Evolutionary conservation across 2,329 filamentous ascomycete species (phyloP), one percentile per base, ranked within the genome.

Genomic region (Cercospora zeina): DNA sequence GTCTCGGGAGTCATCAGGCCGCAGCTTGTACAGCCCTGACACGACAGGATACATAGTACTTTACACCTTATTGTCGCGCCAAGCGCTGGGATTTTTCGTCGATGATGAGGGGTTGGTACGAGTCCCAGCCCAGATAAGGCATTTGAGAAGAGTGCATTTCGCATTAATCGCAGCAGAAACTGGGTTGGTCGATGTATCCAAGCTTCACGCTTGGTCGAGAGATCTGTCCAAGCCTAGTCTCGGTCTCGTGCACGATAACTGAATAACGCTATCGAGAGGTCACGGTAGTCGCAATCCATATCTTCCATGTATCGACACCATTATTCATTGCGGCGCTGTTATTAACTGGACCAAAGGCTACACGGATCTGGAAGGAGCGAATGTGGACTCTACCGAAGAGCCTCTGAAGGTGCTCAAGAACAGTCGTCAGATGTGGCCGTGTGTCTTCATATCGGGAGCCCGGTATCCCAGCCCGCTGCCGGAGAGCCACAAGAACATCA

Each of bases 311-410:
- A 50, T 58, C 19, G 42, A 51, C 21, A 59, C 45, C 11, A 59
- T 59, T 45, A 59, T 59, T 27, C 57, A 59, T 49, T 59, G 57
- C 19, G 57, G 57, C 13, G 57, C 57, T 37, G 57, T 59, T n/a
- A 47, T 59, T 10, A 36, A 59, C 21, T 59, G 57, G 57, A 51
- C 47, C 19, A 53, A 59, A 27, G 39, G 45, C 19, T 59, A 59
- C 45, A 27, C 36, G 9, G 42, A 59, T 9, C 57, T 59, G 6
- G 30, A 51, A 11, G 57, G 45, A 19, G 45, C 45, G 1, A 59
- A 59, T 37, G 39, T 45, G 39, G 2, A 13, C 11, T 45, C 39
- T 11, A 45, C 39, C 5, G 39, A 45, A 19, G 39, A 19, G 19
- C 39, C 21, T 10, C 9, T 45, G 39, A 45, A 45, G 19, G 16